Base-by-base conservation (phyloP, 805 yeast genomes). In the Candida hungchunana region DNA sequence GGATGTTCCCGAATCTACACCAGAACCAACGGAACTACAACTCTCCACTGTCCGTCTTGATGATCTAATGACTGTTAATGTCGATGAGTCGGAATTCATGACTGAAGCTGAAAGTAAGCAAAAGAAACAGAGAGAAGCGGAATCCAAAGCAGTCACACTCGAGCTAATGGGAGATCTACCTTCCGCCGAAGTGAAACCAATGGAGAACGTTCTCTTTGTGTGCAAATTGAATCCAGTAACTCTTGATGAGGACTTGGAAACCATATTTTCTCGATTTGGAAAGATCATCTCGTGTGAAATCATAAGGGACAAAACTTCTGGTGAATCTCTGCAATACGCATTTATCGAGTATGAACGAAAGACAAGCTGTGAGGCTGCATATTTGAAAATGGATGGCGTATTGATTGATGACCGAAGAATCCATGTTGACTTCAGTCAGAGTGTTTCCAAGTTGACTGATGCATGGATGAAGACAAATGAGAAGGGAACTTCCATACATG, bases 351-450 rank as follows among this genome's bases (percentile, higher is more conserved):
- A 61, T 50, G 66, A 62, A 16, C 51, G 58, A 2, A 62, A 63
- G 40, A 58, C 61, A 26, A 65, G 67, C 24, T 79, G 83, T 32
- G 86, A 81, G 43, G 44, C 49, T n/a, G 87, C 87, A 0, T 80
- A 77, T 50, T 55, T 63, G 37, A 75, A 73, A 49, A 73, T 80
- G 77, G 75, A 77, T 26, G 72, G 71, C 12, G 80, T 75, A 4
- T 49, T 79, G 29, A 76, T 80, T 25, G 88, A 80, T 51, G 87
- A 80, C 37, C 53, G 71, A 27, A 62, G 82, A 36, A 71, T 81
- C 16, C 75, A 75, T 40, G 82, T 80, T 28, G 87, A 80, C 53
- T 80, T 80, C 61, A 71, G 80, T 40, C 88, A 80, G 51, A 69
- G 78, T 53, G 67, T 69, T 9, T 41, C 59, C 10, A 51, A 46